These are phyloP conservation scores for Serendipita sp. DNA, from an alignment of 768 basidiomycete genomes.

Conservation along the genomic window DNA sequence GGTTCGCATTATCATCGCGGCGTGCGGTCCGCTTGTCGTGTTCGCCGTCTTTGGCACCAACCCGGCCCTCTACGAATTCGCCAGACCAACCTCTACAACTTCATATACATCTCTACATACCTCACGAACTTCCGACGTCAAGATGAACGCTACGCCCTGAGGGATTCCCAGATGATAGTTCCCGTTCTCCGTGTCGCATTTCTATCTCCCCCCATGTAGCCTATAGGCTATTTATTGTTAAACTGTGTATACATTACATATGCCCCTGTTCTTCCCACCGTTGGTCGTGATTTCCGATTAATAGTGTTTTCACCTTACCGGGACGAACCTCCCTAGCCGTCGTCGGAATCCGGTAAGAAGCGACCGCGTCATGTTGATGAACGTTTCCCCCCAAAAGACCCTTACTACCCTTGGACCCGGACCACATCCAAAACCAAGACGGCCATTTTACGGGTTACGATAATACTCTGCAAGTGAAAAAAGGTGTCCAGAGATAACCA, in stretches of 20 bases:
- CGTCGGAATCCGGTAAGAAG: too few relatives aligned
- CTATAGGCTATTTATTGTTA: too few relatives aligned
- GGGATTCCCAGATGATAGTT: background rate
- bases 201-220: background rate
- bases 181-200: background rate
- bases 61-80: background rate
- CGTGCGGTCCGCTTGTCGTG: conserved; percentile 2
- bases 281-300: too few relatives aligned
- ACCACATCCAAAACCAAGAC: too few relatives aligned
- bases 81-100: background rate
- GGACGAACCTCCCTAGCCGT: too few relatives aligned
- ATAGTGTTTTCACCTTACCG: too few relatives aligned
- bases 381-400: too few relatives aligned
- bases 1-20: background rate
- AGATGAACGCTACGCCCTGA: background rate
- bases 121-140: background rate
- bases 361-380: too few relatives aligned
- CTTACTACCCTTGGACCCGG: too few relatives aligned
- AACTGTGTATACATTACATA: too few relatives aligned
- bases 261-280: too few relatives aligned
- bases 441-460: background rate
- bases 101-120: background rate
- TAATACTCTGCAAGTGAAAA: background rate
- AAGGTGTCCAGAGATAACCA: background rate
- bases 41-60: conserved; percentile 4